These are phyloP conservation scores for Sherardia arvensis DNA, from an alignment of 257 asterid species.

Conservation along the genomic window DNA sequence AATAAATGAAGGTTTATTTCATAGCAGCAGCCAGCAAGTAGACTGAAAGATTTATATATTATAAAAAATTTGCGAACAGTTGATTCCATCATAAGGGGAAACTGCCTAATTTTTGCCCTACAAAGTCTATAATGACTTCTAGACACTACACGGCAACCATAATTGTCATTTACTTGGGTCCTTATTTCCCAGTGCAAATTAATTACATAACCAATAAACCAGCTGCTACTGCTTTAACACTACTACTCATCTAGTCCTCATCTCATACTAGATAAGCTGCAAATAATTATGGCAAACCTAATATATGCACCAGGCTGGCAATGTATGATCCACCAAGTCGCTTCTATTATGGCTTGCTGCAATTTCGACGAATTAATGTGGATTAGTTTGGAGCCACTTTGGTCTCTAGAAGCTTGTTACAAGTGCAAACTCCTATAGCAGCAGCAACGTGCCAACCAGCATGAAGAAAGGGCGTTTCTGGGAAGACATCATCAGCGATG, in stretches of 20 bases:
- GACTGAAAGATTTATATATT: too few species aligned
- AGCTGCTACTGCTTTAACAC: background rate
- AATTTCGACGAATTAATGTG: constrained; percentile 46
- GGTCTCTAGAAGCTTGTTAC: constrained; percentile 61
- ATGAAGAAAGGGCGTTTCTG: constrained; percentile 71
- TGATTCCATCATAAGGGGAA: background rate
- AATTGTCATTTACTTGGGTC: constrained; percentile 9
- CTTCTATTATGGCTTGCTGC: constrained; percentile 11
- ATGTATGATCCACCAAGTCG: background rate
- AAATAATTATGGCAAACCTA: background rate
- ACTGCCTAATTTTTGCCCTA: background rate
- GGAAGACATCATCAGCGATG: constrained; percentile 63
- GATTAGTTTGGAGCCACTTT: constrained; percentile 17
- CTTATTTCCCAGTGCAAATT: background rate
- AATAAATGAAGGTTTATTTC: background rate
- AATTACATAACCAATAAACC: background rate
- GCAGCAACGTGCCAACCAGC: constrained; percentile 98
- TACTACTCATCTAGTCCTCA: background rate
- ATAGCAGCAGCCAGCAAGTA: too few species aligned
- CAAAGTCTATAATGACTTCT: background rate
- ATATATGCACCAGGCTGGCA: background rate
- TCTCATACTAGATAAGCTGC: background rate
- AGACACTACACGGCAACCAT: constrained; percentile 9
- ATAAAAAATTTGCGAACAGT: background rate
- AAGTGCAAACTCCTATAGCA: constrained; percentile 73